These are phyloP conservation scores for Hypoxylon subgilvum DNA, from an alignment of 495 filamentous ascomycete genomes.

Conservation along the genomic window DNA sequence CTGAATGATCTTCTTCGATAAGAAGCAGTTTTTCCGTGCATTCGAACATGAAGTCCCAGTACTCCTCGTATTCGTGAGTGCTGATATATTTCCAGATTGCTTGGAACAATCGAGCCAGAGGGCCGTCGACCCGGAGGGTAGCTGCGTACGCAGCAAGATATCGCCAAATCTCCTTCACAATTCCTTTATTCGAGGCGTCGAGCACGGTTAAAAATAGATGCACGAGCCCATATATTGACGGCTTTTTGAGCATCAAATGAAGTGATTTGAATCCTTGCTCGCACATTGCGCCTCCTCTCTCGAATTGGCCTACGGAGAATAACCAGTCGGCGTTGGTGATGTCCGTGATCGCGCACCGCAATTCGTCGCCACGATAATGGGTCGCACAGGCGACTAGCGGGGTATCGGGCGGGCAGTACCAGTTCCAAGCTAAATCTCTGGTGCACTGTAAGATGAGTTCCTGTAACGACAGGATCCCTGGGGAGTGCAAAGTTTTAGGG, in stretches of 20 bases:
- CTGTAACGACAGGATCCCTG: slow-evolving; percentile 37
- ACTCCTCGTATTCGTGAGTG: slow-evolving; percentile 42
- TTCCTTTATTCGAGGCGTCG: slow-evolving; percentile 39
- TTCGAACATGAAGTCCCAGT: slow-evolving; percentile 42
- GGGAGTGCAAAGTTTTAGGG: slow-evolving; percentile 28
- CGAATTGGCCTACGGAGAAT: slow-evolving; percentile 38
- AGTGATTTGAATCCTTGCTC: slow-evolving; percentile 39
- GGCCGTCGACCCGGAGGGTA: slow-evolving; percentile 26
- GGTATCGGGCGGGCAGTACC: slow-evolving; percentile 37
- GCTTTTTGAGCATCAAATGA: slow-evolving; percentile 37
- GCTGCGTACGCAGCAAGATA: slow-evolving; percentile 41
- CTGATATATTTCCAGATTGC: slow-evolving; percentile 39
- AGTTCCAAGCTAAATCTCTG: slow-evolving; percentile 42
- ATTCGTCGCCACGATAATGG: slow-evolving; percentile 38
- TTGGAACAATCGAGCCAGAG: slow-evolving; percentile 37
- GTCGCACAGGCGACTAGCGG: slow-evolving; percentile 37
- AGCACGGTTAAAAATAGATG: slow-evolving; percentile 40
- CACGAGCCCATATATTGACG: slow-evolving; percentile 40
- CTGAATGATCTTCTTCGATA: slow-evolving; percentile 37
- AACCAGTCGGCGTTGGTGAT: slow-evolving; percentile 44
- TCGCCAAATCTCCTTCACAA: slow-evolving; percentile 42
- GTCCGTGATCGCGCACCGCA: slow-evolving; percentile 43
- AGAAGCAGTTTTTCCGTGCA: slow-evolving; percentile 39
- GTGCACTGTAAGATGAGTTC: slow-evolving; percentile 41
- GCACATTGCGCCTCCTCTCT: slow-evolving; percentile 40